Conservation (phyloP, 2,329 filamentous ascomycete genomes). For the Tolypocladium inflatum region DNA sequence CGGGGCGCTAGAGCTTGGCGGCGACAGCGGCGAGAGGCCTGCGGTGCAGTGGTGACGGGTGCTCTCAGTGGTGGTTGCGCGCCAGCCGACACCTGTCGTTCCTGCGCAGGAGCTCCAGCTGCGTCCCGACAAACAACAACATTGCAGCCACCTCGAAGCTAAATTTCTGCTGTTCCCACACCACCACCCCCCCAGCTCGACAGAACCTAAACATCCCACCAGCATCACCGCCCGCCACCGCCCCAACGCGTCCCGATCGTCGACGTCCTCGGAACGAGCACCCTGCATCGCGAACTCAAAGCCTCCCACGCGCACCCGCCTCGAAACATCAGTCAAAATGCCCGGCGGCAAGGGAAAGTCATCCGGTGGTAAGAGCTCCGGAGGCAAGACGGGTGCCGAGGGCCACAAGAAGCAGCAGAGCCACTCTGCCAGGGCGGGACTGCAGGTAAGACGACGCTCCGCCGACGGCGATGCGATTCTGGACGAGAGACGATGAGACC, state of each 20-base stretch:
- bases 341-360: constrained; percentile 92
- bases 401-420: constrained; percentile 82
- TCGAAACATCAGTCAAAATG: constrained; percentile 26
- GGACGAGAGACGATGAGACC: background rate
- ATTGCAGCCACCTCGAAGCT: constrained; percentile 6
- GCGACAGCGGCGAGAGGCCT: background rate
- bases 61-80: background rate
- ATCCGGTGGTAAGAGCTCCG: constrained; percentile 77
- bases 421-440: constrained; percentile 88
- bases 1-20: background rate
- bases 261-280: background rate
- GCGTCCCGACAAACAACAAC: constrained; percentile 5
- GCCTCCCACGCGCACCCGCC: background rate
- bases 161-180: constrained; percentile 11
- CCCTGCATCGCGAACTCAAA: background rate
- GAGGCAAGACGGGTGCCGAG: constrained; percentile 61
- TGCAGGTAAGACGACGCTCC: constrained; percentile 59
- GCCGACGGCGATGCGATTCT: background rate
- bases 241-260: constrained; percentile 1
- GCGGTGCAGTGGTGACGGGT: background rate
- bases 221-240: constrained; percentile 1
- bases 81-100: background rate
- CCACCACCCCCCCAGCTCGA: constrained; percentile 4
- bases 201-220: constrained; percentile 2
- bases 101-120: background rate